Evolutionary conservation across 108 stramenopile species (phyloP).

Genomic region (Pseudonitzschia delicatissima): DNA sequence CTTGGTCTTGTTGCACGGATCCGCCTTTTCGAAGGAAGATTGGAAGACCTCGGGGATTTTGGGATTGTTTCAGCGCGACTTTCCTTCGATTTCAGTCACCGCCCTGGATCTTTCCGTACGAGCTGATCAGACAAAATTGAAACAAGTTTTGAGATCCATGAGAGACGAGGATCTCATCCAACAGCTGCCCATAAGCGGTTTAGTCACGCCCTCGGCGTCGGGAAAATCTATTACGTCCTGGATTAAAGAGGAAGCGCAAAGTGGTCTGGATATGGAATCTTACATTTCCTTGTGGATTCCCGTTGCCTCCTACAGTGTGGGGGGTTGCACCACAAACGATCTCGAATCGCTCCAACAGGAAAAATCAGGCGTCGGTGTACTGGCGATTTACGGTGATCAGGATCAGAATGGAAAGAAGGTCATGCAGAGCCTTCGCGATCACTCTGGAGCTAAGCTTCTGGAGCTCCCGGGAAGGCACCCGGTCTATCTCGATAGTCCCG

Average conservation of each 20-base stretch:
- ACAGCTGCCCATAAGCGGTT: constrained; percentile 20
- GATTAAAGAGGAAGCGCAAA: constrained; percentile 19
- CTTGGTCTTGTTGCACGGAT: constrained; percentile 70
- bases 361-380: constrained; percentile 5
- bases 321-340: background rate
- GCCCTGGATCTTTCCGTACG: constrained; percentile 64
- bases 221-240: constrained; percentile 56
- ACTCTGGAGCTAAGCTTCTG: constrained; percentile 36
- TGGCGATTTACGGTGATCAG: constrained; percentile 64
- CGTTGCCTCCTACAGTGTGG: constrained; percentile 38
- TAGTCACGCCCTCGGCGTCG: constrained; percentile 78
- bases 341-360: background rate
- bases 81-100: constrained; percentile 43
- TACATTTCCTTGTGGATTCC: constrained; percentile 71
- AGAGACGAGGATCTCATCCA: background rate
- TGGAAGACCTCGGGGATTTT: constrained; percentile 71
- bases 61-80: background rate
- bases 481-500: constrained; percentile 70
- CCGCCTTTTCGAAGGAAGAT: constrained; percentile 73
- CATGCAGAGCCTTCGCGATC: constrained; percentile 37
- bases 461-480: constrained; percentile 74
- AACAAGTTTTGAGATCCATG: background rate
- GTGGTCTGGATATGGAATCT: background rate
- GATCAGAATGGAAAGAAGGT: constrained; percentile 48
- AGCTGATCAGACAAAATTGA: constrained; percentile 40